A percentile compares a stretch with the other conserved stretches of the same genome.
Evolutionary conservation across 2,329 filamentous ascomycete genomes (phyloP).

Genomic region (Teratosphaeriaceae sp.): DNA sequence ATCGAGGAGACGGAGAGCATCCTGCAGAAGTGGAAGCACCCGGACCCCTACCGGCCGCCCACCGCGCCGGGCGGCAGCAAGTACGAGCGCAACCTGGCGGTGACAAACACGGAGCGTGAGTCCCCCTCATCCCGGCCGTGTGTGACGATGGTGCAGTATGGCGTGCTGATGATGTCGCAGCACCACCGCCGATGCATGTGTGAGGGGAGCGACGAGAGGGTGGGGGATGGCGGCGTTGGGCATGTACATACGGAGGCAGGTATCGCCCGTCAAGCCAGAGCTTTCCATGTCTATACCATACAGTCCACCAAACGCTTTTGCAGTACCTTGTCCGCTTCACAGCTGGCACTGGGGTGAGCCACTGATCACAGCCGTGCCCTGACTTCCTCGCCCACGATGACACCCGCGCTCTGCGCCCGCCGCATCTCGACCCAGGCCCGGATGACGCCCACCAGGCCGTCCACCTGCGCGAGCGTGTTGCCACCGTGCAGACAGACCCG

Average conservation of each 20-base stretch:
- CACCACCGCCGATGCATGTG: constrained; percentile 45
- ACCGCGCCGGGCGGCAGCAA: constrained; percentile 95
- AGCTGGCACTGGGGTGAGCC: too few species aligned
- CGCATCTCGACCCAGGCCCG: constrained; percentile 39
- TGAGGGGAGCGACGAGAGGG: constrained; percentile 20
- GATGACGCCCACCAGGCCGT: constrained; percentile 46
- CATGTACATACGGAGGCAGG: constrained; percentile 18
- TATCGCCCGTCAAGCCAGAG: too few species aligned
- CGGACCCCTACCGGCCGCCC: constrained; percentile 83
- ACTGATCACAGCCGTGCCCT: constrained; percentile 2
- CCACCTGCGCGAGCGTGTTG: constrained; percentile 53
- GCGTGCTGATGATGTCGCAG: constrained; percentile 25
- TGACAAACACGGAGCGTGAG: constrained; percentile 75
- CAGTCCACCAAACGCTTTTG: neutral
- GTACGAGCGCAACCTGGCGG: constrained; percentile 87
- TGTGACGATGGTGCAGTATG: neutral
- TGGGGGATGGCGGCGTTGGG: constrained; percentile 5
- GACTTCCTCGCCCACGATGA: too few species aligned
- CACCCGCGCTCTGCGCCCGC: neutral
- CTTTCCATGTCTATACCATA: constrained; percentile 1
- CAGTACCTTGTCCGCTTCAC: too few species aligned
- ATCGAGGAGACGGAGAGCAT: constrained; percentile 83
- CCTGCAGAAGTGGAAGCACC: constrained; percentile 93
- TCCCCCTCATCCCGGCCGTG: constrained; percentile 5
- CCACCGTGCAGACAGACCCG: constrained; percentile 62